Conservation (phyloP, 2,329 filamentous ascomycete species). For the Blastomyces gilchristii region DNA sequence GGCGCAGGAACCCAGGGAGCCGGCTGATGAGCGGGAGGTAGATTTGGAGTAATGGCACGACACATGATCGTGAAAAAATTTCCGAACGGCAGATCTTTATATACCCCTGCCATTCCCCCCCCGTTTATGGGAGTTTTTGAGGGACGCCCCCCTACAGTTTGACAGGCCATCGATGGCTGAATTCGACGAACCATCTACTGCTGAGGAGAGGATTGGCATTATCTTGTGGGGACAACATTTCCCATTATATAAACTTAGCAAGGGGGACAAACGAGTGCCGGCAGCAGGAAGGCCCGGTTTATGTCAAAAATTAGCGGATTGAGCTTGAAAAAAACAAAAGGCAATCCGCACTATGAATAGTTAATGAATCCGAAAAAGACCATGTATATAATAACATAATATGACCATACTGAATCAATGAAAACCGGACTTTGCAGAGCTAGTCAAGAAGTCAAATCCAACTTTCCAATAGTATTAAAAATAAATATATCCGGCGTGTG, state of each 20-base stretch:
- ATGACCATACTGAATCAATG: not conserved
- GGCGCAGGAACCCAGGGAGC: constrained; percentile 81
- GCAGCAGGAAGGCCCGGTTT: too few relatives aligned
- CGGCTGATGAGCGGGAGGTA: constrained; percentile 53
- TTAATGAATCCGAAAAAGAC: not conserved
- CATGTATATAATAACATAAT: constrained; percentile 6
- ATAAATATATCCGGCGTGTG: not conserved
- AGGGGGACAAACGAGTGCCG: not conserved
- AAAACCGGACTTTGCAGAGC: not conserved
- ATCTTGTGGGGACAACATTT: not conserved
- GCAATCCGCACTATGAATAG: not conserved
- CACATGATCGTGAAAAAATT: not conserved
- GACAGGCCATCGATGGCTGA: not conserved
- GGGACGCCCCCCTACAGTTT: not conserved
- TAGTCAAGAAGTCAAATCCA: not conserved
- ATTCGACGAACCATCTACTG: not conserved
- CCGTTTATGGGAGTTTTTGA: not conserved
- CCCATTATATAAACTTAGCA: not conserved
- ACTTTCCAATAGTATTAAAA: not conserved
- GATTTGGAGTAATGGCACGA: constrained; percentile 32
- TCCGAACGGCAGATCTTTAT: not conserved
- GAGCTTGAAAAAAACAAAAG: not conserved
- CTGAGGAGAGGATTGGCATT: not conserved
- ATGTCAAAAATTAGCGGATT: not conserved
- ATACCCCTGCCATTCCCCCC: not conserved